These are phyloP conservation scores for Lipomyces yamadae DNA, from an alignment of 805 yeast genomes.

Conservation along the genomic window DNA sequence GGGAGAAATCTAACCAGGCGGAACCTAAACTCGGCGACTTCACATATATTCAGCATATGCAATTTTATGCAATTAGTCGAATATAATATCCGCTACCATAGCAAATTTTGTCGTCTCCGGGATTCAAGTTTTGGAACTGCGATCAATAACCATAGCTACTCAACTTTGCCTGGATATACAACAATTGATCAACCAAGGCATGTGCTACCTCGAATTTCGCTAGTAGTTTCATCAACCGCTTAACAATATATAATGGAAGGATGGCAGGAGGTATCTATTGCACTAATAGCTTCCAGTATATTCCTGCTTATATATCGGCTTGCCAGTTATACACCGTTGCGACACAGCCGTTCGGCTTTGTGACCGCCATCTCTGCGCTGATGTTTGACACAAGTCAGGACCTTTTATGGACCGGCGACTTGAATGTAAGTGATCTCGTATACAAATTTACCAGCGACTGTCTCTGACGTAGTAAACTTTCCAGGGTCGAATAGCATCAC, in stretches of 20 bases:
- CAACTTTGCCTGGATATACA: neutral
- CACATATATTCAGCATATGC: neutral
- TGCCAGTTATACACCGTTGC: conserved; percentile 24
- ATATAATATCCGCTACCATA: neutral
- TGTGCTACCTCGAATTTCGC: neutral
- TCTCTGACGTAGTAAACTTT: neutral
- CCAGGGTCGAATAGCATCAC: conserved; percentile 50
- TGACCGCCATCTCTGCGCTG: conserved; percentile 41
- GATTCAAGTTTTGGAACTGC: neutral
- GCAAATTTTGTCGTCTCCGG: neutral
- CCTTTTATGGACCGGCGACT: conserved; percentile 83
- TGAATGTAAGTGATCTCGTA: conserved; percentile 51
- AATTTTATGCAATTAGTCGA: neutral
- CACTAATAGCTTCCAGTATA: neutral
- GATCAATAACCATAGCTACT: neutral
- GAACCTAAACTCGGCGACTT: neutral
- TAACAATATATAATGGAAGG: conserved; percentile 29
- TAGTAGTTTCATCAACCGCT: neutral
- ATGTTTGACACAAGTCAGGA: conserved; percentile 75
- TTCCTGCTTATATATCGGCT: neutral
- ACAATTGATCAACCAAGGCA: neutral
- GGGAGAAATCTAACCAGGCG: too few relatives aligned
- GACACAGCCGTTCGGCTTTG: conserved; percentile 26
- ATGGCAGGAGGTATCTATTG: conserved; percentile 34
- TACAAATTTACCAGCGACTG: neutral